Conservation (phyloP, 2,329 filamentous ascomycete genomes). For the Neophaeococcomyces mojaviensis region DNA sequence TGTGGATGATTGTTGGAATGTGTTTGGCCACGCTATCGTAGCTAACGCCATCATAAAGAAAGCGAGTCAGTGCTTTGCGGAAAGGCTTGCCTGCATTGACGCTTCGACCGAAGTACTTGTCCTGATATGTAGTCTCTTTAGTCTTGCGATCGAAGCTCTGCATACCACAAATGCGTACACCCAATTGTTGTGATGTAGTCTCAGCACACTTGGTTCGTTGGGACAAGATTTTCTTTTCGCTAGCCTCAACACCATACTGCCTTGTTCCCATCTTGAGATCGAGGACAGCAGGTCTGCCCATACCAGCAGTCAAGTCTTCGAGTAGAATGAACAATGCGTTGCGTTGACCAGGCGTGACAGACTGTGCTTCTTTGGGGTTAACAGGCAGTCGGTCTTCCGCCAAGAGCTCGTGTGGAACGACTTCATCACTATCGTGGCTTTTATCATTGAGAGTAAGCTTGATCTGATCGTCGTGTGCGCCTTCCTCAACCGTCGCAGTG, state of each 20-base stretch:
- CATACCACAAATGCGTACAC: conserved; percentile 88
- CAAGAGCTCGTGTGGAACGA: background rate
- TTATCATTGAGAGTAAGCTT: background rate
- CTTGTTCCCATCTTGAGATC: conserved; percentile 98
- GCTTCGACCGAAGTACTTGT: conserved; percentile 93
- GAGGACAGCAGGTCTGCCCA: conserved; percentile 93
- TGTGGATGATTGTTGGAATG: conserved; percentile 78
- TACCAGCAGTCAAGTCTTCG: conserved; percentile 90
- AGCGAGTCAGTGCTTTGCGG: conserved; percentile 76
- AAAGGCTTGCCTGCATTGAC: conserved; percentile 84
- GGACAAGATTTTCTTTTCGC: conserved; percentile 83
- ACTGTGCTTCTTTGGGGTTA: conserved; percentile 71
- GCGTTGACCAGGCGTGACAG: conserved; percentile 47
- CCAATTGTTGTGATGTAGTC: conserved; percentile 85
- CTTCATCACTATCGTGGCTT: background rate
- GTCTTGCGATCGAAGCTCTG: conserved; percentile 88
- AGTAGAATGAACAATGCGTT: conserved; percentile 89
- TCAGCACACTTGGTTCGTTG: conserved; percentile 87
- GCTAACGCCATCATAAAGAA: conserved; percentile 83
- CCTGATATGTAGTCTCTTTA: conserved; percentile 85
- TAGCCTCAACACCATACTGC: conserved; percentile 89
- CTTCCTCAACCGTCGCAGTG: background rate
- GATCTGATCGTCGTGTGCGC: conserved; percentile 4
- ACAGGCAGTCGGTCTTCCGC: conserved; percentile 42
- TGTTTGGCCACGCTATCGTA: conserved; percentile 73